These are phyloP conservation scores for Colletotrichum scovillei DNA, from an alignment of 2,329 filamentous ascomycete species.

Conservation along the genomic window DNA sequence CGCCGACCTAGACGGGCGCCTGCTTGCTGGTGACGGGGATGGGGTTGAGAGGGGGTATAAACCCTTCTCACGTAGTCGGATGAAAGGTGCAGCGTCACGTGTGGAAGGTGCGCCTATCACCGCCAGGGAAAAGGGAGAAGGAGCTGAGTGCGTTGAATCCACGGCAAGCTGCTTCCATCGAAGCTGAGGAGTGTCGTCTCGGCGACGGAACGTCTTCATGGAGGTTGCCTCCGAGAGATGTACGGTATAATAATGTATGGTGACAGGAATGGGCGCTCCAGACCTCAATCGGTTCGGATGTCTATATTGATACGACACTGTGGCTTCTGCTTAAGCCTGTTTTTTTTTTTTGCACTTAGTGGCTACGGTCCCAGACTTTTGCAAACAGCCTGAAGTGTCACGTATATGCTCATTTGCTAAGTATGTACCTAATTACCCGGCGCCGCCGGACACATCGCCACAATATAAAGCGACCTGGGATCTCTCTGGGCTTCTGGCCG, in stretches of 20 bases:
- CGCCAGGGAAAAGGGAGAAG: no score
- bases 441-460: background rate
- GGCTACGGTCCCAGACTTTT: background rate
- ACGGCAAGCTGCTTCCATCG: background rate
- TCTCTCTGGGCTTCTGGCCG: background rate
- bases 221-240: background rate
- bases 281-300: background rate
- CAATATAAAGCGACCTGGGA: background rate
- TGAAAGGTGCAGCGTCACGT: no score
- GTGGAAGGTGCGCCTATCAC: no score
- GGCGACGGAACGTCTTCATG: background rate
- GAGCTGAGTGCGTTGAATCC: no score
- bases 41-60: no score
- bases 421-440: constrained; percentile 24
- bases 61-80: no score
- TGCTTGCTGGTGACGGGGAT: no score
- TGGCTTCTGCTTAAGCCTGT: background rate
- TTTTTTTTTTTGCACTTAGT: background rate
- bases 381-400: background rate
- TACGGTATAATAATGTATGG: no score
- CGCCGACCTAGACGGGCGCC: no score
- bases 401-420: constrained; percentile 6
- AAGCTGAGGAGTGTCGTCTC: background rate
- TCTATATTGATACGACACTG: background rate
- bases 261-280: no score